phyloP scores from a whole-genome alignment of 2,329 filamentous ascomycete genomes.

The Colletotrichum liaoningense region DNA sequence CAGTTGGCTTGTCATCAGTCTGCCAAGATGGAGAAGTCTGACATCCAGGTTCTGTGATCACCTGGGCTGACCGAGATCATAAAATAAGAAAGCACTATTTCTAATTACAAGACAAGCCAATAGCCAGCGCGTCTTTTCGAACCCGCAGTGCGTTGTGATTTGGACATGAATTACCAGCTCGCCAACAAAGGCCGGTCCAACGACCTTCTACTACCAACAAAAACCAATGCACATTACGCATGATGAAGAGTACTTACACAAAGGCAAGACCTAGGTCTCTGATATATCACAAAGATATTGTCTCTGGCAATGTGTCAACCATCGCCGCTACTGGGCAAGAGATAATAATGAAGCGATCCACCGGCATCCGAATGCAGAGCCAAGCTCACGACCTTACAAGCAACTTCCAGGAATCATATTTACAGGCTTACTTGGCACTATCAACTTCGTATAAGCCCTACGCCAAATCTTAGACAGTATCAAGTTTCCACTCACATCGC shows the following conservation, averaged over 20 bases:
- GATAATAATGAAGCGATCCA: neutral
- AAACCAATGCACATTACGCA: neutral
- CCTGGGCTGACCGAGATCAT: neutral
- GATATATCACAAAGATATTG: neutral
- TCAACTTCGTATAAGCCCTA: neutral
- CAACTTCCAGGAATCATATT: neutral
- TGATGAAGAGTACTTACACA: neutral
- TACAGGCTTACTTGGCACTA: neutral
- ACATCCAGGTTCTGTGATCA: neutral
- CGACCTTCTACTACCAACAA: neutral
- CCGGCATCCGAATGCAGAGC: neutral
- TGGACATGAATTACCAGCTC: neutral
- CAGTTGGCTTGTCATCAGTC: neutral
- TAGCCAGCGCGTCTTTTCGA: neutral
- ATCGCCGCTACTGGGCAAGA: neutral
- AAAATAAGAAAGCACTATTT: accelerated
- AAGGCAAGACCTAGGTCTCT: neutral
- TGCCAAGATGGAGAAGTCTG: neutral
- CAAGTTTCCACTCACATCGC: neutral
- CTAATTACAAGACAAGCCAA: neutral
- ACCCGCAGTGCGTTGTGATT: neutral
- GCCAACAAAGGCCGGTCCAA: neutral
- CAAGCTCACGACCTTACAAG: no score
- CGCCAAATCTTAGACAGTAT: neutral
- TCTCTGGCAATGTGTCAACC: neutral